Evolutionary conservation across 2,329 filamentous ascomycete genomes (phyloP).

Genomic region (Apiospora malaysiana): DNA sequence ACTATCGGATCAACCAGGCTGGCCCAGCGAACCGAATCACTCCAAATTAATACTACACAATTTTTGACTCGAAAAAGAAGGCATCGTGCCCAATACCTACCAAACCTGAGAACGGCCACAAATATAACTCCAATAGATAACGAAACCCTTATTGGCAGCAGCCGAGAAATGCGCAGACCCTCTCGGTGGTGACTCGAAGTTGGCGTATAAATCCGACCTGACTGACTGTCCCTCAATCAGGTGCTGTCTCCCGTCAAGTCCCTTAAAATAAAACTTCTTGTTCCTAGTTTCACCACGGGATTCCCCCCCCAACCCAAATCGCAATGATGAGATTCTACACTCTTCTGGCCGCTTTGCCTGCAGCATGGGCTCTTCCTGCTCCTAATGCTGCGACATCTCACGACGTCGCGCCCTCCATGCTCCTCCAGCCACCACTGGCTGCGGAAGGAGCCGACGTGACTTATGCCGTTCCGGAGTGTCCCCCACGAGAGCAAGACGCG

Average conservation of each 20-base stretch:
- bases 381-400: neutral
- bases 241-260: neutral
- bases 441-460: slow-evolving; percentile 8
- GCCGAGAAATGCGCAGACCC: too few species aligned
- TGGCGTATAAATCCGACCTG: too few species aligned
- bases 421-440: neutral
- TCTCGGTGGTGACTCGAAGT: too few species aligned
- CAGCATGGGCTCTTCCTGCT: neutral
- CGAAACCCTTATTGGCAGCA: too few species aligned
- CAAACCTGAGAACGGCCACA: too few species aligned
- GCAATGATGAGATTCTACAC: neutral
- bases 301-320: neutral
- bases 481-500: neutral
- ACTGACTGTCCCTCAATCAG: too few species aligned
- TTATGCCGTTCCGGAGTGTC: neutral
- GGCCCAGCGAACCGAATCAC: too few species aligned
- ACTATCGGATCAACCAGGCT: too few species aligned
- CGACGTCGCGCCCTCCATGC: neutral
- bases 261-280: neutral
- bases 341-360: neutral
- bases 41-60: too few species aligned
- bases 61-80: too few species aligned
- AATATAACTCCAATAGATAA: too few species aligned
- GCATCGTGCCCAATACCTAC: too few species aligned
- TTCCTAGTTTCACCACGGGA: neutral